Evolutionary conservation across 768 basidiomycete species (phyloP), one percentile per base, ranked within the genome.

Genomic region (Boletus subcaerulescens): DNA sequence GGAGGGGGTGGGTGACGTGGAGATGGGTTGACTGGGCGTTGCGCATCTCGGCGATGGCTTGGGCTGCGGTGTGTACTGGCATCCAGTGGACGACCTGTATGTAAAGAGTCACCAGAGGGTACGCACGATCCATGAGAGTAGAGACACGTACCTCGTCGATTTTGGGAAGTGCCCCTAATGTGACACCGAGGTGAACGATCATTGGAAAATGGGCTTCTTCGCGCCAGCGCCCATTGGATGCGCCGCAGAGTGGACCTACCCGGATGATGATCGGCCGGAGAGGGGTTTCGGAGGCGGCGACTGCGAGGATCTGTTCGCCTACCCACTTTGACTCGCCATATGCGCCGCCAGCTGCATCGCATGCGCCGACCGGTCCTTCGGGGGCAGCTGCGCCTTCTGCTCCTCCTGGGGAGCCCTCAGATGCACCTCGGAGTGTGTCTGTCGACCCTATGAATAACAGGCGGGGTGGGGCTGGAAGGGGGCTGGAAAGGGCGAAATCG

Each of bases 211-310:
- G 74, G 38, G 77, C 72, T 20, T 60, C 53, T 32, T 65, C 60
- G 31, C 76, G 73, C 77, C 76, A 77, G 26, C 63, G 64, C 1
- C 77, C 77, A 48, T 71, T 73, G 1, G 40, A 36, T 15, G 65
- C 67, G 8, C 77, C 73, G 13, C 65, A 63, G 0, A 78, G 59
- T 49, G 74, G 74, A 5, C 77, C 76, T 0, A 74, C 60, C 45
- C 77, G 74, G 36, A 76, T 41, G 11, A 66, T 58, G 29, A 72
- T 62, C 2, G 59, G 61, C 59, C 59, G 64, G 50, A 65, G 55
- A 45, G 56, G 45, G 12, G 65, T 61, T 33, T 51, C 20, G 45
- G 56, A 52, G 3, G 59, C 54, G n/a, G 65, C 59, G 6, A 51
- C n/a, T 17, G 48, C 29, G 52, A 65, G 62, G 22, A 65, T 66